Evolutionary conservation across 768 basidiomycete genomes (phyloP).

Genomic region (Xerocomellus intermedius): DNA sequence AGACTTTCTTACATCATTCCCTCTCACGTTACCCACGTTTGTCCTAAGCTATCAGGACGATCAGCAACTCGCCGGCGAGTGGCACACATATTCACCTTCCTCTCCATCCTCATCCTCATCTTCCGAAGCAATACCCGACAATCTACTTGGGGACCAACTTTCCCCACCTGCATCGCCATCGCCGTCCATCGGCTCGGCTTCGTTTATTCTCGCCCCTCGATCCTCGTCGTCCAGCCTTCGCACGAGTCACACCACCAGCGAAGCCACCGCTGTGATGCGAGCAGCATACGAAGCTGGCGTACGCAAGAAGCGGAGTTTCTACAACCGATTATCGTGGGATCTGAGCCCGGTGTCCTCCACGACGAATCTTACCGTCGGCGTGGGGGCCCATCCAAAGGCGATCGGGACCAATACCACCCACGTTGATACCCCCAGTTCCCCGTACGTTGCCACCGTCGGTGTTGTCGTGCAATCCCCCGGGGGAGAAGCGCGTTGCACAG

Average conservation of each 20-base stretch:
- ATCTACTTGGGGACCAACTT: conserved; percentile 14
- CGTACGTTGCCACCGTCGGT: conserved; percentile 3
- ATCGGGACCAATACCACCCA: conserved; percentile 6
- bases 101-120: conserved; percentile 31
- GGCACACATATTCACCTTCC: conserved; percentile 30
- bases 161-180: conserved; percentile 31
- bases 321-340: conserved; percentile 32
- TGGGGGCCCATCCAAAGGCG: conserved; percentile 19
- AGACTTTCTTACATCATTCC: conserved; percentile 53
- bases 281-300: conserved; percentile 33
- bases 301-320: conserved; percentile 36
- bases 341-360: conserved; percentile 23
- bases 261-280: conserved; percentile 28
- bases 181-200: conserved; percentile 28
- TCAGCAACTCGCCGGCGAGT: conserved; percentile 21
- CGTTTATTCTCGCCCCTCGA: conserved; percentile 25
- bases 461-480: conserved; percentile 8
- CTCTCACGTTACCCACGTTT: conserved; percentile 52
- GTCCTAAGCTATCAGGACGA: conserved; percentile 30
- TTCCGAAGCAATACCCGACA: conserved; percentile 28
- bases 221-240: conserved; percentile 33
- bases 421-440: conserved; percentile 1
- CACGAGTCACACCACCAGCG: conserved; percentile 15
- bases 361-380: conserved; percentile 11
- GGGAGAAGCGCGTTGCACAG: not conserved